These are phyloP conservation scores for Penicillium sp. DNA, from an alignment of 2,329 filamentous ascomycete species.

Conservation along the genomic window DNA sequence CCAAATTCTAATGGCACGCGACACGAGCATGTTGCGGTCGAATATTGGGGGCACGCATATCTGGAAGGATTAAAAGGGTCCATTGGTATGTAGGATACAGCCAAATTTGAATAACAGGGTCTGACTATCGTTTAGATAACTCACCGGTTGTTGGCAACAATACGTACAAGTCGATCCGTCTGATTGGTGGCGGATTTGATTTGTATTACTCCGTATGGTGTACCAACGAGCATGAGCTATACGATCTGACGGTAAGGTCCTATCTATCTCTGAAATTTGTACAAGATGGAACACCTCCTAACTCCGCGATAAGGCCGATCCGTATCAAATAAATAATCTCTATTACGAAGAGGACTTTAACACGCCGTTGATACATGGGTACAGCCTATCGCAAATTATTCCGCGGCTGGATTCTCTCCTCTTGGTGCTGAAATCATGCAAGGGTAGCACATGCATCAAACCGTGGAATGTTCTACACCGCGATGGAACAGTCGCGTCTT, in stretches of 20 bases:
- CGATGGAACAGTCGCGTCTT: conserved; percentile 23
- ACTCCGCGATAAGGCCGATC: conserved; percentile 25
- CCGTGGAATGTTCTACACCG: conserved; percentile 38
- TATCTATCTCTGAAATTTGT: background rate
- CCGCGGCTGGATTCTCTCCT: conserved; percentile 33
- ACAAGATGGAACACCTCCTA: background rate
- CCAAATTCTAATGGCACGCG: conserved; percentile 22
- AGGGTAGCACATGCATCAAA: conserved; percentile 30
- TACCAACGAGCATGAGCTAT: conserved; percentile 38
- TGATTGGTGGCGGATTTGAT: conserved; percentile 33
- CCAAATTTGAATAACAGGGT: background rate
- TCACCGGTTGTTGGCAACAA: conserved; percentile 26
- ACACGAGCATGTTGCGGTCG: conserved; percentile 56
- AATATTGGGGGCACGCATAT: conserved; percentile 50
- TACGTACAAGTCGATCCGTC: conserved; percentile 38
- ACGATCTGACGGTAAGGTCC: conserved; percentile 31
- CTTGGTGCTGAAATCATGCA: conserved; percentile 38
- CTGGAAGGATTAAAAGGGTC: conserved; percentile 28
- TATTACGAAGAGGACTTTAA: conserved; percentile 14
- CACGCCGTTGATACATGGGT: conserved; percentile 18
- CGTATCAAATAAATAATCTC: conserved; percentile 35
- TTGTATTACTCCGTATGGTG: conserved; percentile 42
- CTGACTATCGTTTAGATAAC: conserved; percentile 16
- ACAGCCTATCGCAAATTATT: conserved; percentile 20
- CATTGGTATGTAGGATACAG: conserved; percentile 20